Evolutionary conservation across 345 rosid genomes (phyloP), one percentile per base, ranked within the genome.

Genomic region (Mallotus nudiflorus): DNA sequence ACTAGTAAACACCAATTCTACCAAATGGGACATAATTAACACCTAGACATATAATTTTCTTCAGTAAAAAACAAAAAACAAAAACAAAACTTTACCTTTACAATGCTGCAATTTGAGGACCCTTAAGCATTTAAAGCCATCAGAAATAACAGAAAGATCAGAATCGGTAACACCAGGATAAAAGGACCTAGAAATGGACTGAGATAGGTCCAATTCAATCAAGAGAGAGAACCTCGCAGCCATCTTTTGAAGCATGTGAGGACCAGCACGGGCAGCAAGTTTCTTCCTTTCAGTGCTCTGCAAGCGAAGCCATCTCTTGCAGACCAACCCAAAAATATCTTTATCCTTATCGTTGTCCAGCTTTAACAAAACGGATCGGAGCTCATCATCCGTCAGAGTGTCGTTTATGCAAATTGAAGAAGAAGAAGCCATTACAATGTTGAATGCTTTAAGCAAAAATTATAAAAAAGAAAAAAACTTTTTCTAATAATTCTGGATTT

Each of bases 211-310:
- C 77, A 94, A 77, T 68, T 94, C 93, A 14, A 83, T 54, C 50
- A 90, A 82, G 15, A 82, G 77, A 28, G 87, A 82, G 83, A 94
- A 94, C 79, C 98, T 85, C n/a, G 85, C 78, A 20, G 97, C 97
- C 74, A 90, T 86, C 74, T 84, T 88, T 55, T 71, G 73, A 54
- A 95, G 97, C 97, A 94, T 83, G 71, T 90, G 97, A 6, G 96
- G 85, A 31, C 99, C 99, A 27, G 99, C 99, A 28, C 96, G 93
- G 20, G 87, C 93, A 5, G 93, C 86, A 46, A 95, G 87, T 82
- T 85, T 90, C 88, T 78, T 90, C 84, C 98, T 83, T 78, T 87
- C 96, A 0, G 89, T 83, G 77, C 97, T 94, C 88, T 94, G 97
- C 72, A 94, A 79, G 67, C 73, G 55, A 33, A 94, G 82, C 99